phyloP scores from a whole-genome alignment of 805 yeast genomes.

The Lipomyces orientalis region DNA sequence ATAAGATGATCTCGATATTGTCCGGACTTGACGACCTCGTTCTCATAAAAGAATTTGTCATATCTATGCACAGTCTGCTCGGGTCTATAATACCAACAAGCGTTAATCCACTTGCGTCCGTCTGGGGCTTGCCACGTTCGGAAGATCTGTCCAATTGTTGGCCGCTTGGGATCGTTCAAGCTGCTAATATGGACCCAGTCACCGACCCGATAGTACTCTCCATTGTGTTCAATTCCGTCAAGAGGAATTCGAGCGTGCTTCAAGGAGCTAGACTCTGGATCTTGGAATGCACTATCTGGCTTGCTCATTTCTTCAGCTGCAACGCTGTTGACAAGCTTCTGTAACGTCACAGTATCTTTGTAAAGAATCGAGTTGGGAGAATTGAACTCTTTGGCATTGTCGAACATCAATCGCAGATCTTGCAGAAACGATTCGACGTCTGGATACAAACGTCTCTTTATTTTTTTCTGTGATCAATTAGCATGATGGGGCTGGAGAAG shows the following conservation, averaged over 20 bases:
- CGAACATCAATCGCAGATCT: conserved; percentile 76
- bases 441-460: conserved; percentile 81
- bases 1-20: conserved; percentile 94
- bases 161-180: conserved; percentile 85
- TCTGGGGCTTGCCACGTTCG: conserved; percentile 84
- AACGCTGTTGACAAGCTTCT: conserved; percentile 61
- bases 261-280: conserved; percentile 56
- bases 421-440: conserved; percentile 75
- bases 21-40: conserved; percentile 95
- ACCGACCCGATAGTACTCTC: conserved; percentile 80
- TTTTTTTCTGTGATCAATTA: conserved; percentile 63
- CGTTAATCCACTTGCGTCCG: conserved; percentile 85
- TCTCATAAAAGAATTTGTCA: conserved; percentile 86
- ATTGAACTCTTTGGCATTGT: conserved; percentile 71
- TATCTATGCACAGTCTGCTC: conserved; percentile 96
- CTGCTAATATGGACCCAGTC: conserved; percentile 92
- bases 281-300: conserved; percentile 77
- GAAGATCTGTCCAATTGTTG: conserved; percentile 92
- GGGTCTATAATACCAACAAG: conserved; percentile 97
- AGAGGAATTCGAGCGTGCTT: conserved; percentile 74
- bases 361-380: conserved; percentile 62
- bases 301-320: conserved; percentile 72
- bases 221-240: conserved; percentile 73
- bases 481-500: not conserved
- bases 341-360: conserved; percentile 67